phyloP scores from a whole-genome alignment of 495 filamentous ascomycete genomes.

The Daldinia loculata region DNA sequence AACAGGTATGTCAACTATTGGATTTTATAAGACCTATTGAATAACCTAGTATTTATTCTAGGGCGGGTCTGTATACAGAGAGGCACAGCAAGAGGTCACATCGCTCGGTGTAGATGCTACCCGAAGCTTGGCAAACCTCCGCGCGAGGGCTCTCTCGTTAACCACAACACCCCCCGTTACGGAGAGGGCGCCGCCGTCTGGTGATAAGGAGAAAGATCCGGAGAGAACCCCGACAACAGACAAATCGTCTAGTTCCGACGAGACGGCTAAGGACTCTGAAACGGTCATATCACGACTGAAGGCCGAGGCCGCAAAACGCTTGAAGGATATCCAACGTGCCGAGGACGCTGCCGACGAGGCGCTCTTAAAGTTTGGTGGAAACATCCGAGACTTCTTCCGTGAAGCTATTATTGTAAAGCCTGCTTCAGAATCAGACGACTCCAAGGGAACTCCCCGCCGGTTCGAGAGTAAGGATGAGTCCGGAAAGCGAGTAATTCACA shows the following conservation, averaged over 20 bases:
- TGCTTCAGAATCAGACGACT: constrained; percentile 42
- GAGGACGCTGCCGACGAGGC: constrained; percentile 99
- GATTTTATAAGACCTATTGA: constrained; percentile 3
- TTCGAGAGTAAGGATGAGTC: constrained; percentile 93
- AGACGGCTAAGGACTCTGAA: constrained; percentile 70
- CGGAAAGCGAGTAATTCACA: constrained; percentile 90
- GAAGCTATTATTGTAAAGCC: constrained; percentile 92
- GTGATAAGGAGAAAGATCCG: constrained; percentile 49
- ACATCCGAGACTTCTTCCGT: constrained; percentile 86
- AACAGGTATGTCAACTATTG: constrained; percentile 65
- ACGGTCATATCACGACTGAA: constrained; percentile 85
- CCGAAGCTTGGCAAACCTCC: constrained; percentile 80
- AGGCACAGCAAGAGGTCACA: constrained; percentile 80
- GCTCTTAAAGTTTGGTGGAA: constrained; percentile 88
- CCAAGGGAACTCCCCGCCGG: constrained; percentile 63
- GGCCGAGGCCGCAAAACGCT: constrained; percentile 79
- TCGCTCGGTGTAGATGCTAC: constrained; percentile 82
- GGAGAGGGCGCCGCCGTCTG: constrained; percentile 26
- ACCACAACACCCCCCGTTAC: constrained; percentile 50
- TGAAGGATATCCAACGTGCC: constrained; percentile 91
- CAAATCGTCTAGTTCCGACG: constrained; percentile 56
- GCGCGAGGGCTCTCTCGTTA: constrained; percentile 77
- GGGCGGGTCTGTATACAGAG: constrained; percentile 86
- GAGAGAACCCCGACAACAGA: constrained; percentile 54
- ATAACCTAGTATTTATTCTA: constrained; percentile 49